A percentile compares a stretch with the other conserved stretches of the same genome.
Conservation (phyloP, 2,329 filamentous ascomycete species). For the Aspergillus cejpii region DNA sequence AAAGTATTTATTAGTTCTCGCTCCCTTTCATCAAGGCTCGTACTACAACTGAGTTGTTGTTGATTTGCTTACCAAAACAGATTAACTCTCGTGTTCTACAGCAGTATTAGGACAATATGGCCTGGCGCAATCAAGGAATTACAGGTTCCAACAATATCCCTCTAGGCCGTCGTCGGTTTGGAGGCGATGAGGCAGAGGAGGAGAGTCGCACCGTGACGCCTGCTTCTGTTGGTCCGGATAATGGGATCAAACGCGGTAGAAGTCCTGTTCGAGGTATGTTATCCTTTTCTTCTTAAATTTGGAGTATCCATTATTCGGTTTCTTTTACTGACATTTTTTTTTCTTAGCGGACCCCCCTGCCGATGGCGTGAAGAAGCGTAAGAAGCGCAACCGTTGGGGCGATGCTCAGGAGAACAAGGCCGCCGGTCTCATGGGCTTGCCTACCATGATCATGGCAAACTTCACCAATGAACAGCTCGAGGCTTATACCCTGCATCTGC, state of each 20-base stretch:
- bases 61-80: slow-evolving; percentile 2
- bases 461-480: slow-evolving; percentile 99
- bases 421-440: slow-evolving; percentile 92
- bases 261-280: slow-evolving; percentile 73
- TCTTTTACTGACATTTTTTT: slow-evolving; percentile 21
- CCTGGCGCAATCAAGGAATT: slow-evolving; percentile 69
- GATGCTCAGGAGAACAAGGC: slow-evolving; percentile 98
- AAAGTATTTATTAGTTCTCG: not conserved
- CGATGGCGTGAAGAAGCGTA: slow-evolving; percentile 80
- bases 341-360: slow-evolving; percentile 44
- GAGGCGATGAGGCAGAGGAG: slow-evolving; percentile 54
- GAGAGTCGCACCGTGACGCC: slow-evolving; percentile 42
- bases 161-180: slow-evolving; percentile 76
- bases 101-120: slow-evolving; percentile 40
- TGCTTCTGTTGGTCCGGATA: slow-evolving; percentile 44
- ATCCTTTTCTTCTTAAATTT: not conserved
- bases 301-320: no score
- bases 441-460: slow-evolving; percentile 90
- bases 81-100: slow-evolving; percentile 6
- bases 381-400: slow-evolving; percentile 98
- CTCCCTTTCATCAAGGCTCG: not conserved
- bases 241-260: slow-evolving; percentile 72
- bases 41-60: not conserved
- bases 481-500: slow-evolving; percentile 89
- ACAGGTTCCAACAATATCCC: slow-evolving; percentile 98